Base-by-base conservation (phyloP, 2,329 filamentous ascomycete genomes). In the Trichoderma brevicompactum region DNA sequence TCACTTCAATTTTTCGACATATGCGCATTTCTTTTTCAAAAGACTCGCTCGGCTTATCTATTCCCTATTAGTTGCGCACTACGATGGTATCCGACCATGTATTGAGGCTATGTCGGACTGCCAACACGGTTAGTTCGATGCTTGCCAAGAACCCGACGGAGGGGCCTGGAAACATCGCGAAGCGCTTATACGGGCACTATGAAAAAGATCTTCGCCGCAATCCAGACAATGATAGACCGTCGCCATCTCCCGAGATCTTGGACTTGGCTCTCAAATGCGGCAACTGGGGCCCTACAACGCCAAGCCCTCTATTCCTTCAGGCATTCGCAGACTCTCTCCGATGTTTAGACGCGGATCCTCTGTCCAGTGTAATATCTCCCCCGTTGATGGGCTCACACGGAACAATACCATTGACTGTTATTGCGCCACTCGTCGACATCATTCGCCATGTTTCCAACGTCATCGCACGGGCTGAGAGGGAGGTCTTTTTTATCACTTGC, bases 401-500 rank as follows among this genome's bases (percentile, higher is more conserved):
- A 3, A 84, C 85, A 0, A 77, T 90, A 8, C 90, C 90, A 0
- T 75, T 94, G 68, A 90, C 89, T 0, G 83, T 92, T 46, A 86
- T 94, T 36, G 73, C 75, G 7, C 75, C 75, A 0, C 54, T 77
- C 41, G 69, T 88, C 0, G 91, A 94, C 73, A 86, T 93, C 34
- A 86, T 86, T 67, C 83, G 89, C 1, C 90, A 94, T 74, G 90
- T 92, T 78, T 87, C 89, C 1, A 93, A 94, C 69, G 79, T 92
- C 19, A 94, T 94, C 40, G 90, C 84, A 2, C 82, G 88, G 4
- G 91, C 91, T 0, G 83, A 92, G 70, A 84, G 83, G 40, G 91
- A 94, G 71, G 86, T 94, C 0, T 87, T 91, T 64, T 79, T 94
- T 9, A 88, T 88, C 0, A 94, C 91, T 0, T 92, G 92, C 70